Base-by-base conservation (phyloP, 139 green algal species). In the Tetradesmus obliquus region DNA sequence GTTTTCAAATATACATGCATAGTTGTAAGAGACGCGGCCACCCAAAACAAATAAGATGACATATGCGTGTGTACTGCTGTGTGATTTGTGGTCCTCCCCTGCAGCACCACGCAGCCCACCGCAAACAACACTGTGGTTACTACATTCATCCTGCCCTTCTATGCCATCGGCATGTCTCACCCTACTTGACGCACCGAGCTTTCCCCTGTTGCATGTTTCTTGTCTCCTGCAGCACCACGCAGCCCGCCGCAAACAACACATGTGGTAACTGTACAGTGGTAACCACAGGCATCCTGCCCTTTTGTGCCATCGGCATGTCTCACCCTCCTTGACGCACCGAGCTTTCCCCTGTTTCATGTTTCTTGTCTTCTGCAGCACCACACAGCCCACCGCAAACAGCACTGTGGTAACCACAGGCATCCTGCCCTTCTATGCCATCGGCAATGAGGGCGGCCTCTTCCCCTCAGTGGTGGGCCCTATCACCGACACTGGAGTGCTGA, bases 401-500 rank as follows among this genome's bases (percentile, higher is more conserved):
- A 8, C 17, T 13, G 22, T 88, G 6, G 12, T 53, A 6, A 15
- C 22, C 22, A 12, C 5, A 0, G 7, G 45, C 7, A 12, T 24
- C 5, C 4, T 91, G 51, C 69, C 69, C 2, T 91, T 91, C 74
- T 79, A 71, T 8, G 87, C 86, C 0, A 86, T 91, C 7, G 87
- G 87, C 55, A 91, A 91, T 80, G 87, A 86, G 55, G 87, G 20
- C 2, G 87, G 87, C 72, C 86, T 91, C 87, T 91, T 91, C 24
- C 74, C 87, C 3, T 66, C 71, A 9, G 15, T 84, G 6, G 76
- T 60, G 7, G 60, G 60, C 0, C 24, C 71, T 4, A 12, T 17
- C n/a, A 76, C 12, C 22, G 15, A 17, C 32, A 45, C 32, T 45
- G 32, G 32, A 15, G 3, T 91, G n/a, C 76, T 91, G 55, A 3